These are phyloP conservation scores for Petunia secreta DNA, from an alignment of 257 asterid species.

Conservation along the genomic window DNA sequence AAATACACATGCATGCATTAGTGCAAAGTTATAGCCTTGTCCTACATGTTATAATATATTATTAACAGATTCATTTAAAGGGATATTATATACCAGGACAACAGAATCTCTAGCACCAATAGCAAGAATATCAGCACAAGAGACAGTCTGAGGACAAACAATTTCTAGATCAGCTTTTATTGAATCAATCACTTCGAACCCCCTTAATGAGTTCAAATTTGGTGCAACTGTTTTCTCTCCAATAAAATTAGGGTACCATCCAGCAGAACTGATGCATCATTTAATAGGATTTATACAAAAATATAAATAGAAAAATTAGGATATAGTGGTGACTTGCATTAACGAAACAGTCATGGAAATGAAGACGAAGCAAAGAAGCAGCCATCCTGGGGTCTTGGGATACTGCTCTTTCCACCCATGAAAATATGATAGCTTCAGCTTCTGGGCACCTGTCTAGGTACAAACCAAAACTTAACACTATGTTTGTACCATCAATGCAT, in stretches of 20 bases:
- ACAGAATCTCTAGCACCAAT: slow-evolving; percentile 86
- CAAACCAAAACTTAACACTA: slow-evolving; percentile 54
- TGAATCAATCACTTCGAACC: slow-evolving; percentile 82
- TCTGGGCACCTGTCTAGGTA: slow-evolving; percentile 66
- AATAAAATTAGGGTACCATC: slow-evolving; percentile 55
- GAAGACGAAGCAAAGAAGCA: slow-evolving; percentile 90
- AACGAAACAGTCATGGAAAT: slow-evolving; percentile 91
- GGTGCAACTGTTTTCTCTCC: slow-evolving; percentile 93
- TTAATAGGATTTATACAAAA: no score
- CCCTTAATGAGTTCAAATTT: slow-evolving; percentile 70
- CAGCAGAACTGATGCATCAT: slow-evolving; percentile 74
- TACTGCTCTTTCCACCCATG: slow-evolving; percentile 73
- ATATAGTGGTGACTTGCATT: slow-evolving; percentile 52
- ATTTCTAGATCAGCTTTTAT: slow-evolving; percentile 73
- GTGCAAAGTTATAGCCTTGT: neutral
- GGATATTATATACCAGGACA: slow-evolving; percentile 46
- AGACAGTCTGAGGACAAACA: slow-evolving; percentile 68
- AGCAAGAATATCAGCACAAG: slow-evolving; percentile 91
- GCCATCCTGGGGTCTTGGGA: slow-evolving; percentile 83
- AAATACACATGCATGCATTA: neutral
- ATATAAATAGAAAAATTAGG: neutral
- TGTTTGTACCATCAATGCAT: slow-evolving; percentile 46
- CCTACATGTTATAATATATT: no score
- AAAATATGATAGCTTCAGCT: slow-evolving; percentile 67
- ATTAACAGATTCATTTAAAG: neutral